phyloP scores from a whole-genome alignment of 768 basidiomycete genomes.

The Tylopilus felleus region DNA sequence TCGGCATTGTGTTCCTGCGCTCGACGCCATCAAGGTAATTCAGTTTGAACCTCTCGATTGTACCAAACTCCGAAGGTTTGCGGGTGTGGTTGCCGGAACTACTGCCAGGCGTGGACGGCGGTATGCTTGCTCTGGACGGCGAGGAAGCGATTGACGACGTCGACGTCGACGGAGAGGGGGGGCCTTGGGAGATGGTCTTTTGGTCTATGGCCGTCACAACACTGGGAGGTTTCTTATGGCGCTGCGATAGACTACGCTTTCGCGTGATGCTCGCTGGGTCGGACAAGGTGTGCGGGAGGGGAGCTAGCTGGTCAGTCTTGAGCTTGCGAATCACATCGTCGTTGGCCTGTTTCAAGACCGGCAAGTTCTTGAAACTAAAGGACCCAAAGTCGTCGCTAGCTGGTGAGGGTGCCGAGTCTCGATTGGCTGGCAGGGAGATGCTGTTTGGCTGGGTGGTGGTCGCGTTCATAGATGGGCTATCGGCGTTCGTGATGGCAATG shows the following conservation, averaged over 20 bases:
- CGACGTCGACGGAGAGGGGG: slow-evolving; percentile 89
- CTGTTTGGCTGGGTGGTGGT: slow-evolving; percentile 12
- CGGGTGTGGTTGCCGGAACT: slow-evolving; percentile 57
- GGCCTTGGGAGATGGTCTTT: slow-evolving; percentile 63
- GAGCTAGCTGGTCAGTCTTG: slow-evolving; percentile 84
- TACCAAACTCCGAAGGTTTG: slow-evolving; percentile 87
- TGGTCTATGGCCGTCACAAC: slow-evolving; percentile 70
- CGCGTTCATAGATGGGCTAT: slow-evolving; percentile 37
- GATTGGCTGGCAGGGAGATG: slow-evolving; percentile 33
- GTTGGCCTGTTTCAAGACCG: slow-evolving; percentile 94
- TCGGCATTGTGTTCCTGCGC: slow-evolving; percentile 81
- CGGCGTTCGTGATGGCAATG: slow-evolving; percentile 50
- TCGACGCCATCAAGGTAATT: slow-evolving; percentile 75
- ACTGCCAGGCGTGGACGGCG: slow-evolving; percentile 69
- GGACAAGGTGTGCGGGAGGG: slow-evolving; percentile 68
- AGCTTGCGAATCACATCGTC: slow-evolving; percentile 97
- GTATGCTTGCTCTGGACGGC: slow-evolving; percentile 71
- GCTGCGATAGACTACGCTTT: slow-evolving; percentile 77
- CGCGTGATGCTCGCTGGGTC: slow-evolving; percentile 57
- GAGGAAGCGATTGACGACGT: slow-evolving; percentile 90
- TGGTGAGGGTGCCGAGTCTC: slow-evolving; percentile 46
- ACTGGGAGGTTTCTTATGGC: slow-evolving; percentile 75
- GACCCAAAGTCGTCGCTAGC: slow-evolving; percentile 91
- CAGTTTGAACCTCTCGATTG: slow-evolving; percentile 84
- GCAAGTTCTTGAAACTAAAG: slow-evolving; percentile 97